Percentiles rank a stretch among this genome's conserved stretches.
These are phyloP conservation scores for Aspergillus latus DNA, from an alignment of 2,329 filamentous ascomycete species.

Conservation along the genomic window DNA sequence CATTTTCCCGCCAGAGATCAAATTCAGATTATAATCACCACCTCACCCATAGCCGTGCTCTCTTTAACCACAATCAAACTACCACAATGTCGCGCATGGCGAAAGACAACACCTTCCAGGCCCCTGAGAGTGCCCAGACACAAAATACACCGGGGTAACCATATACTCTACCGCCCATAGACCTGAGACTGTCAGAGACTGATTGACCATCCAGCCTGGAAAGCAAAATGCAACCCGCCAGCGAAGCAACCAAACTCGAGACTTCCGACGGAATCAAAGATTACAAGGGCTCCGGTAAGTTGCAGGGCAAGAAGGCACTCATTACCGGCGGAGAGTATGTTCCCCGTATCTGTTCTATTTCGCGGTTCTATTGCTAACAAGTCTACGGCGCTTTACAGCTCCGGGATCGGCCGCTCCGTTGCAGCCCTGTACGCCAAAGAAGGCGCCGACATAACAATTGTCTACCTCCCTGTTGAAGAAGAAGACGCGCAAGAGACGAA, in stretches of 20 bases:
- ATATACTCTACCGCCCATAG: neutral
- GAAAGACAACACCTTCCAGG: slow-evolving; percentile 3
- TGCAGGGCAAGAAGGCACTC: slow-evolving; percentile 53
- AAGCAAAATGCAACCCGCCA: slow-evolving; percentile 28
- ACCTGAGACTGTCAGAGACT: neutral
- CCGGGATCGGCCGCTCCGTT: slow-evolving; percentile 56
- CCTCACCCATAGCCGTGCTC: neutral
- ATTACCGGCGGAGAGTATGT: slow-evolving; percentile 59
- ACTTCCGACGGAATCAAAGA: slow-evolving; percentile 29
- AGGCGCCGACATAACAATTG: slow-evolving; percentile 57
- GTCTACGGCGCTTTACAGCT: slow-evolving; percentile 34
- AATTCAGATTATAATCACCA: no score
- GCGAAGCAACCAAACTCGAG: slow-evolving; percentile 38
- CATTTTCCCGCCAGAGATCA: no score
- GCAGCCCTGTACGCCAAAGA: slow-evolving; percentile 59
- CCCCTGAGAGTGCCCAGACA: neutral
- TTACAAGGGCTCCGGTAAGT: slow-evolving; percentile 50
- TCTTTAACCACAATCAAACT: neutral
- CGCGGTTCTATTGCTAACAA: no score
- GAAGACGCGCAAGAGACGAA: slow-evolving; percentile 57
- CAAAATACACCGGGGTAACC: slow-evolving; percentile 1
- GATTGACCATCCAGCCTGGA: slow-evolving; percentile 2
- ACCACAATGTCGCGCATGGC: slow-evolving; percentile 2
- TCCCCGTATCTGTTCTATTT: no score
- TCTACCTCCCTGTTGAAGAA: slow-evolving; percentile 58